Conservation (phyloP, 257 asterid genomes). For the Ophiorrhiza pumila region DNA sequence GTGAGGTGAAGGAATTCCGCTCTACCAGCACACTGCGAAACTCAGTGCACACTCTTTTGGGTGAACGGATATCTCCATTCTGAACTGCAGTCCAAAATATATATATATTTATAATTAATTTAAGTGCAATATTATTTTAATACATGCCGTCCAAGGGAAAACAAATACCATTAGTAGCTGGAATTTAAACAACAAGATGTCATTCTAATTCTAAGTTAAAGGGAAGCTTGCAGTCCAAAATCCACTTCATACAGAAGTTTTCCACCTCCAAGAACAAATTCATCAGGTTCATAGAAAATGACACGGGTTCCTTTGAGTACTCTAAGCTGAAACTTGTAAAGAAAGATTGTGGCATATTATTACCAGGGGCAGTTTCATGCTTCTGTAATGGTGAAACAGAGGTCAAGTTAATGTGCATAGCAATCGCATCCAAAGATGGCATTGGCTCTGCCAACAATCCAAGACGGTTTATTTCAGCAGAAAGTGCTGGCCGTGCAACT, state of each 20-base stretch:
- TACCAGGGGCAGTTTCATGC: conserved; percentile 60
- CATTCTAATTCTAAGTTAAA: not conserved
- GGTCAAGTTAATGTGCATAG: conserved; percentile 67
- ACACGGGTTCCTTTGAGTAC: not conserved
- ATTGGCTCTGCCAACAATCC: conserved; percentile 96
- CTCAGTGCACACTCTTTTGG: conserved; percentile 75
- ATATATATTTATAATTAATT: too few relatives aligned
- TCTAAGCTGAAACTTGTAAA: not conserved
- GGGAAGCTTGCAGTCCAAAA: not conserved
- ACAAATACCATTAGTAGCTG: conserved; percentile 12
- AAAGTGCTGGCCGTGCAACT: conserved; percentile 79
- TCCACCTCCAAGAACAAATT: not conserved
- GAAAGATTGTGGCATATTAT: conserved; percentile 16
- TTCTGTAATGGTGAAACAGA: conserved; percentile 43
- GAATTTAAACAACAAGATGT: not conserved
- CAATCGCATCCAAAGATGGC: conserved; percentile 96
- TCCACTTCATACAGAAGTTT: not conserved
- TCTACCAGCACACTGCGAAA: conserved; percentile 85
- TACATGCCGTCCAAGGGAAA: conserved; percentile 11
- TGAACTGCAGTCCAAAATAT: too few relatives aligned
- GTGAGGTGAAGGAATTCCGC: conserved; percentile 91
- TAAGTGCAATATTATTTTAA: conserved; percentile 24
- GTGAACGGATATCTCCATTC: conserved; percentile 81
- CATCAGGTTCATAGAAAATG: not conserved
- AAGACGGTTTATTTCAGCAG: conserved; percentile 77